Conservation (phyloP, 2,329 filamentous ascomycete genomes). For the Cercospora janseana region DNA sequence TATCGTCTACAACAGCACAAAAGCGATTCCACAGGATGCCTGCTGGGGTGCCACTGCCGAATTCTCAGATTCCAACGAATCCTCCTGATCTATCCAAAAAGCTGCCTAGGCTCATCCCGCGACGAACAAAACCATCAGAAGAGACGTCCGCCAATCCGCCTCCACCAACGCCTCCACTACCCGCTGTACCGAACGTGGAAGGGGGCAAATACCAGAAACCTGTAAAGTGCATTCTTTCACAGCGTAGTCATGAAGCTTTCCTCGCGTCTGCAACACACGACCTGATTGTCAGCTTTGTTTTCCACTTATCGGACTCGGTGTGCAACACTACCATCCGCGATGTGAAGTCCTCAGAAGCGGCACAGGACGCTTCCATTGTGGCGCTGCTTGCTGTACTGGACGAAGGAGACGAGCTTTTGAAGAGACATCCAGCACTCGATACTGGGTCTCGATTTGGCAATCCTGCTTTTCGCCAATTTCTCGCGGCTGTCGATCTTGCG, state of each 20-base stretch:
- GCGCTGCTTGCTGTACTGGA: conserved; percentile 69
- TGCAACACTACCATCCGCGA: conserved; percentile 64
- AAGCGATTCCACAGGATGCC: conserved; percentile 21
- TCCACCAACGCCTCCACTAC: conserved; percentile 72
- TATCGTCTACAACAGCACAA: too few species aligned
- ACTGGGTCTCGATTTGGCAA: conserved; percentile 94
- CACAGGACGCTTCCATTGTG: conserved; percentile 59
- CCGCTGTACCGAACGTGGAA: conserved; percentile 60
- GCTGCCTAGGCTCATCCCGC: conserved; percentile 67
- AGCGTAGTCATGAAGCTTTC: conserved; percentile 77
- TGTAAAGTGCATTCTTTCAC: conserved; percentile 75
- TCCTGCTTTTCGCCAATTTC: conserved; percentile 79
- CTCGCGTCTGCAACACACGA: conserved; percentile 71
- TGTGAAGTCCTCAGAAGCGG: conserved; percentile 51
- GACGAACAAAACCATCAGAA: conserved; percentile 52
- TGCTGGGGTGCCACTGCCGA: conserved; percentile 14
- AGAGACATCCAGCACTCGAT: conserved; percentile 73
- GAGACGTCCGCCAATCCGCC: conserved; percentile 51
- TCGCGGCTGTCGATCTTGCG: conserved; percentile 60
- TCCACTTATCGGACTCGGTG: conserved; percentile 79
- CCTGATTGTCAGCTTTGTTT: conserved; percentile 80
- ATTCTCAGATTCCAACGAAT: conserved; percentile 21
- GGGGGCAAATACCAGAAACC: conserved; percentile 62
- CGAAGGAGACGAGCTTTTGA: conserved; percentile 65
- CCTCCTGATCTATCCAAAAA: conserved; percentile 54